A percentile compares a stretch with the other conserved stretches of the same genome.
Conservation (phyloP, 1,139 yeast genomes). For the Chernovozyma aurita region DNA sequence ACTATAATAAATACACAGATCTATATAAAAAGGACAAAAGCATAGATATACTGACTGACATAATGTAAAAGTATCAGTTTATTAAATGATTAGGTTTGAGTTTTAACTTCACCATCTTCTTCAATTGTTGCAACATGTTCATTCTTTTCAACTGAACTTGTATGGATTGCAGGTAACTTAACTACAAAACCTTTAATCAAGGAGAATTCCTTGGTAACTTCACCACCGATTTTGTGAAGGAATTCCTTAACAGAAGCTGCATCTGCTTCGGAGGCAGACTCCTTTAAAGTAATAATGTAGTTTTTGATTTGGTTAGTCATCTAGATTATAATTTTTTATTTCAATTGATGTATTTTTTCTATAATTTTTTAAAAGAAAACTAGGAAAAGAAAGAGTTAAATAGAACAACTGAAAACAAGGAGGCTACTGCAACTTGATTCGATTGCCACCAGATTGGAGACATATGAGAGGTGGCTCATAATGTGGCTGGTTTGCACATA, state of each 20-base stretch:
- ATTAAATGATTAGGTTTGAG: too few species aligned
- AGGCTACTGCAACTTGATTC: neutral
- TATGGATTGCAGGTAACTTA: conserved; percentile 48
- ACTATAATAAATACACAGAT: too few species aligned
- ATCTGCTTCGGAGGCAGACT: conserved; percentile 28
- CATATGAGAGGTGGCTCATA: too few species aligned
- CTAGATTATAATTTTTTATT: too few species aligned
- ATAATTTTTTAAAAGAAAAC: too few species aligned
- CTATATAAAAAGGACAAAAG: too few species aligned
- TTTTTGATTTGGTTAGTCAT: conserved; percentile 20
- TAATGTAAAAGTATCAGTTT: too few species aligned
- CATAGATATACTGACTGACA: too few species aligned
- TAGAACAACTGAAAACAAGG: neutral
- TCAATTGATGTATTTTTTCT: neutral
- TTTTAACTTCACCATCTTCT: conserved; percentile 58
- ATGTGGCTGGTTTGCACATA: too few species aligned
- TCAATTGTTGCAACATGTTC: conserved; percentile 51
- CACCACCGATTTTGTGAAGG: conserved; percentile 52
- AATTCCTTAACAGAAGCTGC: conserved; percentile 27
- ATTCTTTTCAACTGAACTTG: conserved; percentile 35
- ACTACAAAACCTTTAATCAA: conserved; percentile 67
- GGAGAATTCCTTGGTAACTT: conserved; percentile 57
- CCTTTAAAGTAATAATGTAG: conserved; percentile 38
- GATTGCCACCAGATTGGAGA: too few species aligned
- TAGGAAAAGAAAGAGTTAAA: neutral